A percentile compares a stretch with the other conserved stretches of the same genome.
Evolutionary conservation across 306 rosid species (phyloP).

Genomic region (Trifolium dubium): DNA sequence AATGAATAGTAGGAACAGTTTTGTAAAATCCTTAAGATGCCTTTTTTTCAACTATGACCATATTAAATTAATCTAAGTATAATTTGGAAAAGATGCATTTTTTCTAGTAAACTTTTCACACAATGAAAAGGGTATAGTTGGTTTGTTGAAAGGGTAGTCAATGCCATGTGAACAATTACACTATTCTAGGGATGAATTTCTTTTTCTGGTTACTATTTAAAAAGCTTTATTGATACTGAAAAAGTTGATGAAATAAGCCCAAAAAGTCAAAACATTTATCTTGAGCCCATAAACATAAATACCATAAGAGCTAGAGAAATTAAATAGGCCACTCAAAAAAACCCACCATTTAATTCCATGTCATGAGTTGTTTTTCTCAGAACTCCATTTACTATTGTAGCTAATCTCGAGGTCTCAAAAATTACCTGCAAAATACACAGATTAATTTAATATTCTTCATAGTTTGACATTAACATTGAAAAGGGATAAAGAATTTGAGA

Average conservation of each 20-base stretch:
- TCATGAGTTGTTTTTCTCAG: conserved; percentile 89
- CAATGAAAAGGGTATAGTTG: conserved; percentile 36
- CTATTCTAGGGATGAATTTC: conserved; percentile 34
- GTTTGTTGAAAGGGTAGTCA: conserved; percentile 37
- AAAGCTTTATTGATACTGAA: conserved; percentile 30
- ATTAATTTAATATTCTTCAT: not conserved
- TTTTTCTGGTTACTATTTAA: conserved; percentile 16
- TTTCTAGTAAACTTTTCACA: conserved; percentile 20
- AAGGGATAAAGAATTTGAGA: too few species aligned
- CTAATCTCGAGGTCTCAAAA: conserved; percentile 97
- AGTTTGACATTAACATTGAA: too few species aligned
- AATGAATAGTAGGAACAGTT: too few species aligned
- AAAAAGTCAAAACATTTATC: conserved; percentile 50
- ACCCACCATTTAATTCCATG: conserved; percentile 94
- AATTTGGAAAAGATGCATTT: conserved; percentile 4
- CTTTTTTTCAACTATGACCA: not conserved
- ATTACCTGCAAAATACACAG: conserved; percentile 63
- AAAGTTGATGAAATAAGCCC: conserved; percentile 46
- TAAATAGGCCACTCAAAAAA: not conserved
- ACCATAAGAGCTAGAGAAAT: conserved; percentile 38
- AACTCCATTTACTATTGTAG: conserved; percentile 98
- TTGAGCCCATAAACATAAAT: conserved; percentile 70
- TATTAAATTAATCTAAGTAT: conserved; percentile 32
- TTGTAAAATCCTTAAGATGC: not conserved
- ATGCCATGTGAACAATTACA: conserved; percentile 38